Evolutionary conservation across 2,329 filamentous ascomycete species (phyloP).

Genomic region (Fusarium scirpi): DNA sequence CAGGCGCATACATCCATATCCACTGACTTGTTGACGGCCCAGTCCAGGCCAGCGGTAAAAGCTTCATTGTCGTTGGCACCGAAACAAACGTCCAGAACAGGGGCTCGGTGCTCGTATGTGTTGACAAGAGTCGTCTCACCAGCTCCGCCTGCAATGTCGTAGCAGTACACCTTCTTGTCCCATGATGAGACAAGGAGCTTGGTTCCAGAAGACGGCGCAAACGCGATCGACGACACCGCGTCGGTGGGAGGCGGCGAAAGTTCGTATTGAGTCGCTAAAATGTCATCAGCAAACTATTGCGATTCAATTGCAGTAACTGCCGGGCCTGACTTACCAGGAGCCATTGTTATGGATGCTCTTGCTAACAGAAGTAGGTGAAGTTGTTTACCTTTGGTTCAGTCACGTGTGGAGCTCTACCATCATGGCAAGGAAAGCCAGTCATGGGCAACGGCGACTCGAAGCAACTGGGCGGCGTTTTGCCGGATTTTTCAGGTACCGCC

Average conservation of each 20-base stretch:
- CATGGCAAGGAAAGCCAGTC: constrained; percentile 32
- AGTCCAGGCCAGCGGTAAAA: constrained; percentile 88
- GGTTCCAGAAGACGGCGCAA: constrained; percentile 80
- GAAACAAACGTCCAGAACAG: constrained; percentile 92
- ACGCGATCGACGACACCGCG: constrained; percentile 86
- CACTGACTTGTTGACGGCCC: constrained; percentile 79
- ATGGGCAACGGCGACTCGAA: neutral
- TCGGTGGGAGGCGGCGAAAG: constrained; percentile 85
- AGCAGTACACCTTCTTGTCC: constrained; percentile 92
- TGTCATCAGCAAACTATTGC: constrained; percentile 33
- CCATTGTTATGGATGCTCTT: constrained; percentile 51
- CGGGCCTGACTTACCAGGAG: constrained; percentile 53
- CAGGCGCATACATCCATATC: constrained; percentile 4
- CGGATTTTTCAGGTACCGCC: constrained; percentile 47
- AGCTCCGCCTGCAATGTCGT: constrained; percentile 74
- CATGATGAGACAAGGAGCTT: constrained; percentile 92
- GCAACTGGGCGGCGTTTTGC: constrained; percentile 47
- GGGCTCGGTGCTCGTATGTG: constrained; percentile 83
- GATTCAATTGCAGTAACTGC: neutral
- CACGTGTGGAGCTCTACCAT: constrained; percentile 50
- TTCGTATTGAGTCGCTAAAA: constrained; percentile 79
- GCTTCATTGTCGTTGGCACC: constrained; percentile 84
- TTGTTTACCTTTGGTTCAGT: constrained; percentile 54
- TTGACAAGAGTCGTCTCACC: constrained; percentile 70
- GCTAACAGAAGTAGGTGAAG: constrained; percentile 39